These are phyloP conservation scores for Pythium scleroteichum DNA, from an alignment of 352 stramenopile genomes.

Conservation along the genomic window DNA sequence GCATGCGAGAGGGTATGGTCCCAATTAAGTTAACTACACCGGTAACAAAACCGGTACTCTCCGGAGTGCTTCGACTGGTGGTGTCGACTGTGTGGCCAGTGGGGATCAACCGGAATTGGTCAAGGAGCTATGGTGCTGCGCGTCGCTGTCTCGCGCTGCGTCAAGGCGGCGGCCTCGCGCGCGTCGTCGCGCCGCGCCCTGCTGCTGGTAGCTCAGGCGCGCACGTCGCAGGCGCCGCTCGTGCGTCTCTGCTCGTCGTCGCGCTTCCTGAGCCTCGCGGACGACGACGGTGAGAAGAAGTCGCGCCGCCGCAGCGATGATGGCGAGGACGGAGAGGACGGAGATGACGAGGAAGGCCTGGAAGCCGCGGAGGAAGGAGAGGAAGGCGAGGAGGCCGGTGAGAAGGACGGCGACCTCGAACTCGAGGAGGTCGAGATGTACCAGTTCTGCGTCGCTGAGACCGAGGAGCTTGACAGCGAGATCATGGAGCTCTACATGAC, in stretches of 20 bases:
- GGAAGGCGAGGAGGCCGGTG: constrained; percentile 30
- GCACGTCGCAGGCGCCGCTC: constrained; percentile 8
- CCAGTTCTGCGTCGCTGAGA: constrained; percentile 64
- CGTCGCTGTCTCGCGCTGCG: constrained; percentile 33
- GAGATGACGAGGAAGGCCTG: constrained; percentile 25
- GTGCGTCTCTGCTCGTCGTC: constrained; percentile 53
- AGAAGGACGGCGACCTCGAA: constrained; percentile 68
- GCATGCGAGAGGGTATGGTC: background rate
- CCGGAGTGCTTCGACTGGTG: constrained; percentile 15
- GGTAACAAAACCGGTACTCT: constrained; percentile 3
- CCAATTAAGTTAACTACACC: background rate
- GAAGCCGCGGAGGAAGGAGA: constrained; percentile 27
- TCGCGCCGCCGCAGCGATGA: constrained; percentile 15
- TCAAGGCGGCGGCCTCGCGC: constrained; percentile 23
- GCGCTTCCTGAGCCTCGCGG: constrained; percentile 72
- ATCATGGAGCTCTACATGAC: constrained; percentile 85
- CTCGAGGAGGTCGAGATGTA: constrained; percentile 76
- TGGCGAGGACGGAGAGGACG: constrained; percentile 17
- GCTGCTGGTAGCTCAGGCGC: background rate
- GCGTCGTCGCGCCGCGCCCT: constrained; percentile 10
- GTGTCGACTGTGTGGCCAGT: constrained; percentile 25
- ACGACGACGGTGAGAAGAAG: constrained; percentile 48
- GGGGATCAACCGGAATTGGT: constrained; percentile 9
- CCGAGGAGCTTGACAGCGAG: constrained; percentile 69
- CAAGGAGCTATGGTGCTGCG: constrained; percentile 19